Evolutionary conservation across 257 asterid genomes (phyloP).

Genomic region (Ocimum tenuiflorum): DNA sequence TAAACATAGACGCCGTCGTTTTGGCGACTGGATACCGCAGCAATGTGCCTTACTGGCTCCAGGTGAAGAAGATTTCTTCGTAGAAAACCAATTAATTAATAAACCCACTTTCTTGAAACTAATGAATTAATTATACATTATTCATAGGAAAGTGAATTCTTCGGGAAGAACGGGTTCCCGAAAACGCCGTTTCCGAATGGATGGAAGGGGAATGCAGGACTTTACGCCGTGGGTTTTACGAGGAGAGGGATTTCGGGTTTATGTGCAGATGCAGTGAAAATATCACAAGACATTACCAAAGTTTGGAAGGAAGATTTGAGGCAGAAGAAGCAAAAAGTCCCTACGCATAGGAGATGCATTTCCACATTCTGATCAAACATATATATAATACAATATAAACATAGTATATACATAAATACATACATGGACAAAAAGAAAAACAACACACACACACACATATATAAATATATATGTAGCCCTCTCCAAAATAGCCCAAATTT

Average conservation of each 20-base stretch:
- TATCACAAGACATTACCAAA: slow-evolving; percentile 58
- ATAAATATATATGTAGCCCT: too few relatives aligned
- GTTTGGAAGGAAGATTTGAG: slow-evolving; percentile 70
- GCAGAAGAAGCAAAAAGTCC: slow-evolving; percentile 63
- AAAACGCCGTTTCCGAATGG: slow-evolving; percentile 56
- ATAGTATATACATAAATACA: slow-evolving; percentile 3
- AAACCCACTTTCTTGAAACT: background rate
- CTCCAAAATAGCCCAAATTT: slow-evolving; percentile 50
- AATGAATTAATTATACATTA: slow-evolving; percentile 2
- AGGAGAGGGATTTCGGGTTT: slow-evolving; percentile 86
- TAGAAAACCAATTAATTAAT: too few relatives aligned
- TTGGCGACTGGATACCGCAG: slow-evolving; percentile 85
- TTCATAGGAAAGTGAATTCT: slow-evolving; percentile 63
- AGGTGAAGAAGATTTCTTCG: slow-evolving; percentile 38
- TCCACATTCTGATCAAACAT: slow-evolving; percentile 44
- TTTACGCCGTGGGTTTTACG: slow-evolving; percentile 84
- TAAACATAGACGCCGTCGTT: slow-evolving; percentile 60
- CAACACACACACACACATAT: too few relatives aligned
- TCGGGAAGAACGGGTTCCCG: slow-evolving; percentile 60
- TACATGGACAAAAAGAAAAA: too few relatives aligned
- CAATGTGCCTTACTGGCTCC: slow-evolving; percentile 91
- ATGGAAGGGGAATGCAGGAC: slow-evolving; percentile 78
- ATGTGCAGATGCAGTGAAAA: slow-evolving; percentile 69
- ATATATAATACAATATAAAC: background rate
- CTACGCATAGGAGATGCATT: slow-evolving; percentile 70